phyloP scores from a whole-genome alignment of 2,329 filamentous ascomycete species.

The Talaromyces sp. region DNA sequence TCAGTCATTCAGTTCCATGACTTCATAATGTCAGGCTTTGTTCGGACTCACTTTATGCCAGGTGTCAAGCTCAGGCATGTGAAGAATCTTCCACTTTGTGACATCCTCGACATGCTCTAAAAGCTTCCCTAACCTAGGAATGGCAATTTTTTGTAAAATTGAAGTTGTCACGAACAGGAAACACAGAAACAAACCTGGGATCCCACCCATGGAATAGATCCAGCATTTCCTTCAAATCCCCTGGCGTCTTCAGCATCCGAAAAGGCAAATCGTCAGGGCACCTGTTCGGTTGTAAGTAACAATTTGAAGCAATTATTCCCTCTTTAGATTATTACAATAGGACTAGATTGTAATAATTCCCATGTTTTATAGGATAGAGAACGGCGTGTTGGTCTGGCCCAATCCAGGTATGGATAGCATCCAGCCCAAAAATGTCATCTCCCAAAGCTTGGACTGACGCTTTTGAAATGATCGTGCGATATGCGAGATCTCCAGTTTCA shows the following conservation, averaged over 20 bases:
- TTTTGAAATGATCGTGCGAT: slow-evolving; percentile 50
- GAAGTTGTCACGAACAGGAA: not conserved
- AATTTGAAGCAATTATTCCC: not conserved
- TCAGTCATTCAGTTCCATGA: not conserved
- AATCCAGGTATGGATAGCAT: not conserved
- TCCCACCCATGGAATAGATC: not conserved
- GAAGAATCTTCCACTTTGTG: slow-evolving; percentile 66
- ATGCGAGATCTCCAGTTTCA: slow-evolving; percentile 64
- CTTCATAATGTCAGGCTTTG: not conserved
- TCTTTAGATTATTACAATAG: not conserved
- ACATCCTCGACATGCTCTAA: not conserved
- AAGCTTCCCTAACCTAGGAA: not conserved
- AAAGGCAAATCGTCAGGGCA: not conserved
- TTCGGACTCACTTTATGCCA: slow-evolving; percentile 30
- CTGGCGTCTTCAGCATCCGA: not conserved
- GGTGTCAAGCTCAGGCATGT: slow-evolving; percentile 45
- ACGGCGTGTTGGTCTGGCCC: not conserved
- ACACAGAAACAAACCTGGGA: not conserved
- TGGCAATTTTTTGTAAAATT: not conserved
- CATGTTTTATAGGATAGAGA: not conserved
- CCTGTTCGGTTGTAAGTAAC: not conserved
- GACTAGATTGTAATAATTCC: not conserved
- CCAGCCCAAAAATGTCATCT: not conserved
- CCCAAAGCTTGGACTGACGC: not conserved
- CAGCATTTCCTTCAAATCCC: not conserved